These are phyloP conservation scores for Ophiostoma ulmi DNA, from an alignment of 2,329 filamentous ascomycete species.

Conservation along the genomic window DNA sequence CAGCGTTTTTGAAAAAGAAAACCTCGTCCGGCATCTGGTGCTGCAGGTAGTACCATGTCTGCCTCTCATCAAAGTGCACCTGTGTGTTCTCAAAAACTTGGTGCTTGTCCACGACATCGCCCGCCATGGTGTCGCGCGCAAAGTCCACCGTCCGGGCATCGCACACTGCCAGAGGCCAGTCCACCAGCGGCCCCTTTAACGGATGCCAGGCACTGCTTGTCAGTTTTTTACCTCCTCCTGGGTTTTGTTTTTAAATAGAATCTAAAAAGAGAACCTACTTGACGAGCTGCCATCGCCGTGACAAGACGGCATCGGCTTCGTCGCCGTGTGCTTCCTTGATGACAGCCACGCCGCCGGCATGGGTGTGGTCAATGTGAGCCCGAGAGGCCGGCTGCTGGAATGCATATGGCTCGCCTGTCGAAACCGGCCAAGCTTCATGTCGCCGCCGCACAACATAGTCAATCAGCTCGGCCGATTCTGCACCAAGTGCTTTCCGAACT, in stretches of 20 bases:
- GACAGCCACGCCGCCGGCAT: conserved; percentile 46
- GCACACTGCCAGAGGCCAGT: conserved; percentile 29
- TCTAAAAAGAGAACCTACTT: background rate
- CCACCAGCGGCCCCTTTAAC: conserved; percentile 27
- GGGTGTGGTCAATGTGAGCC: conserved; percentile 29
- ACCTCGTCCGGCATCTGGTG: conserved; percentile 28
- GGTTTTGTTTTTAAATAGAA: background rate
- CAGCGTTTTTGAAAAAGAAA: conserved; percentile 28
- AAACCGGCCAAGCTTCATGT: conserved; percentile 25
- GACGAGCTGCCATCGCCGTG: background rate
- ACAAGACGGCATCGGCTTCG: background rate
- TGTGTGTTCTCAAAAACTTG: conserved; percentile 29
- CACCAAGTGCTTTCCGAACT: conserved; percentile 20
- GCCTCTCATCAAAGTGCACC: conserved; percentile 26
- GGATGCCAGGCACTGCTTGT: conserved; percentile 29
- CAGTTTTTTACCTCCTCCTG: background rate
- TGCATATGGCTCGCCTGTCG: conserved; percentile 24
- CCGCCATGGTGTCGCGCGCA: conserved; percentile 27
- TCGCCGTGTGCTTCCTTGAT: conserved; percentile 44
- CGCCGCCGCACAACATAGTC: conserved; percentile 28
- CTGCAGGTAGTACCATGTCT: conserved; percentile 28
- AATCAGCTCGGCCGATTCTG: conserved; percentile 26
- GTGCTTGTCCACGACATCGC: conserved; percentile 28
- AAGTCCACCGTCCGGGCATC: conserved; percentile 28
- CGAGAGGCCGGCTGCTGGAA: conserved; percentile 26